Evolutionary conservation across 179 eudicot species (phyloP), one percentile per base, ranked within the genome.

Genomic region (Corrigiola litoralis): DNA sequence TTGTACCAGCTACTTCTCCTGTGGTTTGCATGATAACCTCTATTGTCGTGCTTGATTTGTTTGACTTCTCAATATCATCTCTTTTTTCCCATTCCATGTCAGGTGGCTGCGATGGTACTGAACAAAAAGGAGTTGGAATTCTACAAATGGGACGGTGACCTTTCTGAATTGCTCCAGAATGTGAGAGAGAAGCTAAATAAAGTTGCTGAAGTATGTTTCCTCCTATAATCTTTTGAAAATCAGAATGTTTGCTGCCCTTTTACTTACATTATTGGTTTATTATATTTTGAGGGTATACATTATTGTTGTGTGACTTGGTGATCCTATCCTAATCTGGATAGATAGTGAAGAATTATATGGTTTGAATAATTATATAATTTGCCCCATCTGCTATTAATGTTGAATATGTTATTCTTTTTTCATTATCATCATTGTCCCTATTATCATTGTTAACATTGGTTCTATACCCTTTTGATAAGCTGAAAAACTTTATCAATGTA

Each of bases 141-240:
- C 72, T 89, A 92, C 80, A 92, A 89, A 72, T 92, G 96, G 96
- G 85, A 89, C 33, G 96, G 96, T 16, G 86, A 87, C 10, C 90
- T 92, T 24, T 42, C 88, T 48, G 87, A 84, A 66, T 66, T 89
- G 71, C 78, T 91, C 71, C 96, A 86, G 71, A 86, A 73, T 73
- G 96, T 87, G 55, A 78, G 97, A 71, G 95, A 89, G 9, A 92
- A 84, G 82, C 81, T 92, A 32, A 89, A 92, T 60, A 63, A 50
- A 75, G 96, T 92, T 71, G 92, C 96, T 23, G 85, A 89, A 71
- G 98, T 92, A 83, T 50, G 53, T 65, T 42, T 54, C n/a, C 2
- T 21, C 51, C 29, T n/a, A n/a, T n/a, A n/a, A n/a, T 34, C 61
- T 61, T 2, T 1, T 34, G 12, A 29, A 16, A n/a, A 27, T 11